A percentile compares a stretch with the other conserved stretches of the same genome.
phyloP scores from a whole-genome alignment of 2,329 filamentous ascomycete species.

The Clarireedia monteithiana region DNA sequence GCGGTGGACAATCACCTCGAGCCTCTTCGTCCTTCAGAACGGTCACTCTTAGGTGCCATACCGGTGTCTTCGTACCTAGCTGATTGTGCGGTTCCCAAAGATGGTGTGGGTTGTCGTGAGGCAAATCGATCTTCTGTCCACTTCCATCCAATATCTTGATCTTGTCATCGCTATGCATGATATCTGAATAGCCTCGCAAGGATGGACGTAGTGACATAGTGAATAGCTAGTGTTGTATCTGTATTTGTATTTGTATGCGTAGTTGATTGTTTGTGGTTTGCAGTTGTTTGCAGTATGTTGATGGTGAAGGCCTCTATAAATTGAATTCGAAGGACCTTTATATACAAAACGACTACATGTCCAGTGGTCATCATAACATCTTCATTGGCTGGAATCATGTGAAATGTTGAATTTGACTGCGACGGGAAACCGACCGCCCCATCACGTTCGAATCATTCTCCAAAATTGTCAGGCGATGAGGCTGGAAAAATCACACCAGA shows the following conservation, averaged over 20 bases:
- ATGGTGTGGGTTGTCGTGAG: slow-evolving; percentile 14
- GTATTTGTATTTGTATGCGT: background rate
- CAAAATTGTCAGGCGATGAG: background rate
- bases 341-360: background rate
- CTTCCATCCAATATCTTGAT: slow-evolving; percentile 8
- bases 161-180: slow-evolving; percentile 1
- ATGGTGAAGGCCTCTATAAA: too few relatives aligned
- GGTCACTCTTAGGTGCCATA: slow-evolving; percentile 20
- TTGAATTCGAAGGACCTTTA: background rate
- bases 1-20: slow-evolving; percentile 17
- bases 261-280: too few relatives aligned
- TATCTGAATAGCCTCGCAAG: slow-evolving; percentile 4
- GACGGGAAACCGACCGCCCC: too few relatives aligned
- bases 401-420: too few relatives aligned
- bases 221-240: background rate
- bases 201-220: background rate
- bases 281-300: too few relatives aligned
- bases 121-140: slow-evolving; percentile 15
- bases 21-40: slow-evolving; percentile 21
- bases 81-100: slow-evolving; percentile 17
- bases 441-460: too few relatives aligned
- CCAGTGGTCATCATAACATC: too few relatives aligned
- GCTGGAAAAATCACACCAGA: background rate
- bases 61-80: slow-evolving; percentile 7
- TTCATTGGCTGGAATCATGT: too few relatives aligned